These are phyloP conservation scores for Choanephora cucurbitarum DNA, from an alignment of 371 early-diverging fungal species.

Conservation along the genomic window DNA sequence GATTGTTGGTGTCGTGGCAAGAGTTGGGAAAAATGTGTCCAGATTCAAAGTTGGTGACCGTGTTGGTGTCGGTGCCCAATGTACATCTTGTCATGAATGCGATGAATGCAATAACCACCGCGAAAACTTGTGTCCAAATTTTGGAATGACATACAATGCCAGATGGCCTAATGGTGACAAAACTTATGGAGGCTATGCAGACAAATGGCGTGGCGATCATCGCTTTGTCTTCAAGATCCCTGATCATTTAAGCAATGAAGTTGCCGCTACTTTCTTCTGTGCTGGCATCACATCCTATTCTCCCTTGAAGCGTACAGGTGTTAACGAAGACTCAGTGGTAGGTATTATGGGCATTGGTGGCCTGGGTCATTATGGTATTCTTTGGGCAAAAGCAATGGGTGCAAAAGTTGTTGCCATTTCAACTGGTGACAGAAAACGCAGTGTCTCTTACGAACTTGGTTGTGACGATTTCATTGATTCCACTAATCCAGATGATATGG, in stretches of 20 bases:
- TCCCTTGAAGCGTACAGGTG: constrained; percentile 52
- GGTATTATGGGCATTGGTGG: constrained; percentile 71
- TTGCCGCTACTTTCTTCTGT: constrained; percentile 52
- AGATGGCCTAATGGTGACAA: constrained; percentile 55
- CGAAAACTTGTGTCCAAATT: constrained; percentile 27
- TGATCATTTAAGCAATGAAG: constrained; percentile 36
- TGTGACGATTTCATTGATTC: constrained; percentile 34
- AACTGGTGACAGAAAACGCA: constrained; percentile 28
- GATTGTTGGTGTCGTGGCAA: constrained; percentile 48
- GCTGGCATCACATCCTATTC: constrained; percentile 62
- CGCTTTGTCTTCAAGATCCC: constrained; percentile 57
- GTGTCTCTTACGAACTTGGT: constrained; percentile 30
- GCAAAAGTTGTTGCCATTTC: constrained; percentile 58
- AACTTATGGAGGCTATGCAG: constrained; percentile 68
- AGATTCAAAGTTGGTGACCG: constrained; percentile 57
- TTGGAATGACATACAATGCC: constrained; percentile 30
- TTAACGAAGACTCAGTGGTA: constrained; percentile 47
- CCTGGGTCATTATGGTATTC: constrained; percentile 62
- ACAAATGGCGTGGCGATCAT: constrained; percentile 49
- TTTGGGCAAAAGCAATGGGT: constrained; percentile 59
- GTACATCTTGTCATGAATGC: constrained; percentile 33
- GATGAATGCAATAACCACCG: constrained; percentile 21
- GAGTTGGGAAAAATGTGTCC: constrained; percentile 41
- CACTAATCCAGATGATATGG: constrained; percentile 14
- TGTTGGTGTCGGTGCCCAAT: constrained; percentile 67